phyloP scores from a whole-genome alignment of 2,329 filamentous ascomycete genomes.

The Phaeosphaeriaceae sp. region DNA sequence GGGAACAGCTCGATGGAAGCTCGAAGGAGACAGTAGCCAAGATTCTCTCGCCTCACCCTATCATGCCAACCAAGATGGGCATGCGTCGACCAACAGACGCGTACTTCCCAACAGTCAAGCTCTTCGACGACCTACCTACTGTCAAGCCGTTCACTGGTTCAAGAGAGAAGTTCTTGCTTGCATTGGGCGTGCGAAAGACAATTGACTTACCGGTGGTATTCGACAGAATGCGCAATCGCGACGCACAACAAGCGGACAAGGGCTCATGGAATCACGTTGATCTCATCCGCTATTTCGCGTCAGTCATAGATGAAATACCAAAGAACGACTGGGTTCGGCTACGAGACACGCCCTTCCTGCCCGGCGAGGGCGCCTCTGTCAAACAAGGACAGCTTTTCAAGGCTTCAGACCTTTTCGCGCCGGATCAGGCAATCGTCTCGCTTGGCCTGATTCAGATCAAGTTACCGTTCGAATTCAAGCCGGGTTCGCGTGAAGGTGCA shows the following conservation, averaged over 20 bases:
- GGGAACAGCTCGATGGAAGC: constrained; percentile 76
- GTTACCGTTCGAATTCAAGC: constrained; percentile 76
- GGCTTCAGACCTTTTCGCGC: constrained; percentile 45
- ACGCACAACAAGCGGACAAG: constrained; percentile 58
- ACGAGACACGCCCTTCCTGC: constrained; percentile 79
- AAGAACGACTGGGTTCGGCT: constrained; percentile 79
- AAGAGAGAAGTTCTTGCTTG: constrained; percentile 86
- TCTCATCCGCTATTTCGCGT: constrained; percentile 90
- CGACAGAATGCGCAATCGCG: constrained; percentile 75
- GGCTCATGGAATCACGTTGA: constrained; percentile 89
- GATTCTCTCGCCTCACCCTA: constrained; percentile 70
- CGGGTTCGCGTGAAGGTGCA: constrained; percentile 65
- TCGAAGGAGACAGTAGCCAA: constrained; percentile 71
- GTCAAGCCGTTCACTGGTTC: constrained; percentile 75
- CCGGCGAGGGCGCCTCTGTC: constrained; percentile 60
- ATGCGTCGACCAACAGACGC: constrained; percentile 87
- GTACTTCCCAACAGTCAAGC: constrained; percentile 90
- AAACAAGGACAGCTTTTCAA: constrained; percentile 43
- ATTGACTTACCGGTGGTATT: constrained; percentile 95
- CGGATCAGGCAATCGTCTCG: constrained; percentile 38
- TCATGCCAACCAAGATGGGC: constrained; percentile 89
- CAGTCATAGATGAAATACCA: constrained; percentile 89
- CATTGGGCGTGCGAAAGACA: constrained; percentile 91
- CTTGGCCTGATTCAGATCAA: constrained; percentile 60
- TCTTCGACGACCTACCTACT: constrained; percentile 91